Evolutionary conservation across 2,329 filamentous ascomycete genomes (phyloP).

Genomic region (Fusarium tjaetaba): DNA sequence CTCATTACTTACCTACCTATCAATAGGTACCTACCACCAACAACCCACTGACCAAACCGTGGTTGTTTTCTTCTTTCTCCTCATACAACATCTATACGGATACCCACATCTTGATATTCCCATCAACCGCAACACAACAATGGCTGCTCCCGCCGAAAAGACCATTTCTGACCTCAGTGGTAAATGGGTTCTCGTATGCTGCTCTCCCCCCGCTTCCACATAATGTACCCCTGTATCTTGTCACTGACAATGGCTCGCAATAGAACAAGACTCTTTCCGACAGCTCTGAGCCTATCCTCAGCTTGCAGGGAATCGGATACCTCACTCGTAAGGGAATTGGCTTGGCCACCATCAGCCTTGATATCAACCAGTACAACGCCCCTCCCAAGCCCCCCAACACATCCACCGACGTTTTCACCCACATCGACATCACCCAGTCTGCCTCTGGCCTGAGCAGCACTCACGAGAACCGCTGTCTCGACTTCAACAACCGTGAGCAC

Average conservation of each 20-base stretch:
- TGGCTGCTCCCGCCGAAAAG: slow-evolving; percentile 77
- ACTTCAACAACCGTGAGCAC: slow-evolving; percentile 68
- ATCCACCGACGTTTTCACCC: slow-evolving; percentile 56
- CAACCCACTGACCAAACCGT: not conserved
- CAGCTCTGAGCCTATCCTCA: slow-evolving; percentile 72
- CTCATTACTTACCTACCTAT: slow-evolving; percentile 7
- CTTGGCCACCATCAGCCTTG: slow-evolving; percentile 74
- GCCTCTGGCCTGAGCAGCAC: slow-evolving; percentile 77
- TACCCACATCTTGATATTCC: not conserved
- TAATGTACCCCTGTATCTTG: not conserved
- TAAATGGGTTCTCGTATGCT: slow-evolving; percentile 73
- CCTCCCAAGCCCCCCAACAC: slow-evolving; percentile 54
- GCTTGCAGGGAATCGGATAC: slow-evolving; percentile 78
- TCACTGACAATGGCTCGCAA: slow-evolving; percentile 7
- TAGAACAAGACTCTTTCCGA: slow-evolving; percentile 82
- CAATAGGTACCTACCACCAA: not conserved
- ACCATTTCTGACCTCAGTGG: slow-evolving; percentile 75
- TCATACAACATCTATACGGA: not conserved
- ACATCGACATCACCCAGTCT: slow-evolving; percentile 78
- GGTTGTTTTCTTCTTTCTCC: not conserved
- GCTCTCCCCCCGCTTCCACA: not conserved
- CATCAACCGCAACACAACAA: slow-evolving; percentile 51
- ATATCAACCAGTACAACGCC: slow-evolving; percentile 65
- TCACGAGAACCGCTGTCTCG: slow-evolving; percentile 63
- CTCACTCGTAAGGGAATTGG: slow-evolving; percentile 77